These are phyloP conservation scores for Adansonia grandidieri DNA, from an alignment of 441 rosid species.

Conservation along the genomic window DNA sequence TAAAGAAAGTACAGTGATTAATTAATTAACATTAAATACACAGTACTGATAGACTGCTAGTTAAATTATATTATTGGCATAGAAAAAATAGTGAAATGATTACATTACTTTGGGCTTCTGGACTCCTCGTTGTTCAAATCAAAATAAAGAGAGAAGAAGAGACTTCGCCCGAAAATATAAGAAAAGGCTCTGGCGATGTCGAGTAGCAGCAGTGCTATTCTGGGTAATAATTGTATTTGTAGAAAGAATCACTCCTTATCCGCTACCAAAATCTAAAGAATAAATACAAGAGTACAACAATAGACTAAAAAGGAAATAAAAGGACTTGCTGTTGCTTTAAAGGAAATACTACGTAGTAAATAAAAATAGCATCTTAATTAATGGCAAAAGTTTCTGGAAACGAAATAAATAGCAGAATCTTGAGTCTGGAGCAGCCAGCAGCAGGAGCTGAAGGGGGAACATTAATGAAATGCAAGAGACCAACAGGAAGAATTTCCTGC, in stretches of 20 bases:
- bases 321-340: not conserved
- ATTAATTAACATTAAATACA: not conserved
- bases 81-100: not conserved
- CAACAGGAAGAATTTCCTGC: not conserved
- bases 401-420: constrained; percentile 9
- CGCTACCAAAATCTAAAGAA: constrained; percentile 10
- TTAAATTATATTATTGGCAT: not conserved
- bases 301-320: not conserved
- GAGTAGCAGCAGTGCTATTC: not conserved
- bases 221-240: not conserved
- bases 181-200: not conserved
- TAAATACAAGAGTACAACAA: constrained; percentile 4
- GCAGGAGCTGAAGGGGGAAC: not conserved
- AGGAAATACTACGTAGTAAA: not conserved
- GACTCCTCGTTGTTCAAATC: not conserved
- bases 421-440: not conserved
- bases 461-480: not conserved
- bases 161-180: not conserved
- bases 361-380: not conserved
- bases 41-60: not conserved
- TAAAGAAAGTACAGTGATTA: not conserved
- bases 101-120: not conserved
- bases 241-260: constrained; percentile 12
- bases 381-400: constrained; percentile 8
- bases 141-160: not conserved